Evolutionary conservation across 441 rosid genomes (phyloP).

Genomic region (Adansonia madagascariensis): DNA sequence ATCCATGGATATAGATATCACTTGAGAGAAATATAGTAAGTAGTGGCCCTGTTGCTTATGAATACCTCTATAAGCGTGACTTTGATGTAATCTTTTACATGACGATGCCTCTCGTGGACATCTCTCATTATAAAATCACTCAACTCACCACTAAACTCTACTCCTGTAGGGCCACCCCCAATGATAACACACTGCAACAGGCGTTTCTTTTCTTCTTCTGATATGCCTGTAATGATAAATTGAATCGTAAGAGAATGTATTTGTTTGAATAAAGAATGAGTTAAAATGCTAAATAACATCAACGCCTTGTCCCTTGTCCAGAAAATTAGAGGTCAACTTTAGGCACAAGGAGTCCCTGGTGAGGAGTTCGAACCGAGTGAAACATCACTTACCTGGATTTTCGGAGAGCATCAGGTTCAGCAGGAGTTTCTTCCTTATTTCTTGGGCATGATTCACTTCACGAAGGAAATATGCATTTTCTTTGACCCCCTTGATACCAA

Average conservation of each 20-base stretch:
- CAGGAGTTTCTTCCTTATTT: constrained; percentile 86
- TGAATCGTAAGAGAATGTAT: constrained; percentile 7
- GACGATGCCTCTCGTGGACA: constrained; percentile 66
- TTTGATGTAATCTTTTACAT: constrained; percentile 69
- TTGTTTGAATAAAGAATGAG: background rate
- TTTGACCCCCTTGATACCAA: constrained; percentile 80
- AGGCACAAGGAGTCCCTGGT: background rate
- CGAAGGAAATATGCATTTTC: constrained; percentile 89
- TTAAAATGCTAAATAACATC: background rate
- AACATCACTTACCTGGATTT: constrained; percentile 61
- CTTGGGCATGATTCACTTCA: constrained; percentile 93
- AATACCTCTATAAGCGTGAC: constrained; percentile 91
- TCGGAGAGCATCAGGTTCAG: constrained; percentile 91
- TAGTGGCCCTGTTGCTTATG: background rate
- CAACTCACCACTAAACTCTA: constrained; percentile 92
- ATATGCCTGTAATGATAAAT: constrained; percentile 54
- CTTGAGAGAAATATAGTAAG: background rate
- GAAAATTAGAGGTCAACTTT: background rate
- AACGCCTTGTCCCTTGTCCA: background rate
- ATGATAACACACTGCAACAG: constrained; percentile 83
- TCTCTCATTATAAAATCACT: constrained; percentile 94
- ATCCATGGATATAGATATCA: background rate
- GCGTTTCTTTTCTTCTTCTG: constrained; percentile 73
- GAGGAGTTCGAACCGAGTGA: background rate
- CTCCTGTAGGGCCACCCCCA: constrained; percentile 97